Conservation (phyloP, 306 rosid genomes). For the Bauhinia variegata region DNA sequence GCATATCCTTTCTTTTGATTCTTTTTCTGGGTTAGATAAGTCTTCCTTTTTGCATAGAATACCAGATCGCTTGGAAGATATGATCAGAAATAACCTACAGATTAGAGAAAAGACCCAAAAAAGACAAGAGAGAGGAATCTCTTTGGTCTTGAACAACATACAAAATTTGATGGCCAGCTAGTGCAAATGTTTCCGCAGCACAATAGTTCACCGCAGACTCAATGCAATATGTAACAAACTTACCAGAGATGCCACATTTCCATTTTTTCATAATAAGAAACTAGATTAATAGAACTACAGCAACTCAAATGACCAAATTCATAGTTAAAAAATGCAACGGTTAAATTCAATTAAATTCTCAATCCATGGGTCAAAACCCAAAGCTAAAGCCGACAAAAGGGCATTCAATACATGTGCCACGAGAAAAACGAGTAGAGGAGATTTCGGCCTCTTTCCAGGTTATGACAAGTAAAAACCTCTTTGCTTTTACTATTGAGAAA, state of each 20-base stretch:
- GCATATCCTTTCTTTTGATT: too few species aligned
- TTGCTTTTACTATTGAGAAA: too few species aligned
- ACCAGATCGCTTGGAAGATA: too few species aligned
- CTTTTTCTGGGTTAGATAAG: too few species aligned
- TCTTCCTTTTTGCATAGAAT: too few species aligned
- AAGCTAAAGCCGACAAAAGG: background rate
- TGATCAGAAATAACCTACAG: too few species aligned
- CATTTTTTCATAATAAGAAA: background rate
- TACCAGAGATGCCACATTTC: conserved; percentile 16
- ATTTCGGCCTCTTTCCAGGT: too few species aligned
- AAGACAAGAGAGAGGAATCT: background rate
- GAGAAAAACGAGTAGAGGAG: too few species aligned
- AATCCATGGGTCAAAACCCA: background rate
- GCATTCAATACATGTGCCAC: background rate
- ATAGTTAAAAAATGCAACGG: background rate
- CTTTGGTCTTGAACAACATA: conserved; percentile 13
- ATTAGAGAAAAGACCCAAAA: too few species aligned
- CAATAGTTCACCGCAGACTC: background rate
- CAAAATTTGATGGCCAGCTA: background rate
- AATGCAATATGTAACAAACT: conserved; percentile 20
- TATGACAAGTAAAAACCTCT: too few species aligned
- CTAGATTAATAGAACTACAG: background rate
- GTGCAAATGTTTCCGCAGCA: background rate
- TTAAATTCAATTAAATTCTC: background rate
- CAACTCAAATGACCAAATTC: background rate